These are phyloP conservation scores for Coemansia aciculifera DNA, from an alignment of 192 early-diverging fungal species.

Conservation along the genomic window DNA sequence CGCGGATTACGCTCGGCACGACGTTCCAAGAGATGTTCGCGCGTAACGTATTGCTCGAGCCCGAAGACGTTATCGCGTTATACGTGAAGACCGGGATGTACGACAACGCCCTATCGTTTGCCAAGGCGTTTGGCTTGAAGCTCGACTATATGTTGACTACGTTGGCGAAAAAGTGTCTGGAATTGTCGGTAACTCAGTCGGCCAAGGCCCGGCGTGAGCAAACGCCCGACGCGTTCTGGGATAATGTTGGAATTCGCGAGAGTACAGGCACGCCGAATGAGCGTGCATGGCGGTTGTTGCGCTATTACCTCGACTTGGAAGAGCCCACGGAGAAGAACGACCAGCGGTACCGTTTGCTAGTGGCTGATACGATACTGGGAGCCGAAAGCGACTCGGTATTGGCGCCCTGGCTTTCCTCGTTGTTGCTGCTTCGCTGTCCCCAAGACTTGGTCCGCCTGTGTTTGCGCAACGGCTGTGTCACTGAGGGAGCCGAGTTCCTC, in stretches of 20 bases:
- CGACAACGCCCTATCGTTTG: slow-evolving; percentile 47
- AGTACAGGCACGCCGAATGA: slow-evolving; percentile 25
- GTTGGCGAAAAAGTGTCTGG: slow-evolving; percentile 38
- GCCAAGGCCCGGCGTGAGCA: slow-evolving; percentile 18
- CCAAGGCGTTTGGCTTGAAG: slow-evolving; percentile 24
- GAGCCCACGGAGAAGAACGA: slow-evolving; percentile 6
- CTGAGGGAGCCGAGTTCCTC: slow-evolving; percentile 45
- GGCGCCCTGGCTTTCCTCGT: slow-evolving; percentile 46
- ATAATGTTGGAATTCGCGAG: slow-evolving; percentile 18
- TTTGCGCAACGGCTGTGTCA: slow-evolving; percentile 38
- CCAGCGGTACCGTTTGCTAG: slow-evolving; percentile 30
- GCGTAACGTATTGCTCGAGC: slow-evolving; percentile 44
- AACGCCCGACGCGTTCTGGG: slow-evolving; percentile 41
- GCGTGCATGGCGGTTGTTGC: slow-evolving; percentile 49
- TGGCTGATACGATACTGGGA: slow-evolving; percentile 28
- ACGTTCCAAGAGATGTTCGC: slow-evolving; percentile 40
- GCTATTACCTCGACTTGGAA: slow-evolving; percentile 36
- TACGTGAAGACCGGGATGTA: slow-evolving; percentile 47
- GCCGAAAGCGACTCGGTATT: slow-evolving; percentile 27
- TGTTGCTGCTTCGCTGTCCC: slow-evolving; percentile 36
- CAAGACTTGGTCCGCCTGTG: slow-evolving; percentile 52
- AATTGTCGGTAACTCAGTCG: slow-evolving; percentile 14
- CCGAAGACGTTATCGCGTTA: slow-evolving; percentile 42
- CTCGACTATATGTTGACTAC: slow-evolving; percentile 31
- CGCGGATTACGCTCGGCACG: slow-evolving; percentile 36